These are phyloP conservation scores for Penicillium chermesinum DNA, from an alignment of 495 filamentous ascomycete species.

Conservation along the genomic window DNA sequence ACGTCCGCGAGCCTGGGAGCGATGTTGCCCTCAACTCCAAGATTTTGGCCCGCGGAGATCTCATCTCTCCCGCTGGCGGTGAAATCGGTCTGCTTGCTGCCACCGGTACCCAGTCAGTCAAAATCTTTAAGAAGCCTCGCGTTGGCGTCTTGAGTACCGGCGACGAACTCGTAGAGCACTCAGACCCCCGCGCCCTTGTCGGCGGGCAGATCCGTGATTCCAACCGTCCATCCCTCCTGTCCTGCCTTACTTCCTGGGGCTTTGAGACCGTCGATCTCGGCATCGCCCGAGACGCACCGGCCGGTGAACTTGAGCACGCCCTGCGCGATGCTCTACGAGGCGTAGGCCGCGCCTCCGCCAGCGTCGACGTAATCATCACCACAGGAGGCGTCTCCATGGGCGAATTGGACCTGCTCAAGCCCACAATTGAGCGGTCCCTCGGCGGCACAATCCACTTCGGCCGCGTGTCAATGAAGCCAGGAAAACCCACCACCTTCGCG, in stretches of 20 bases:
- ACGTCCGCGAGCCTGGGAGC: constrained; percentile 86
- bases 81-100: constrained; percentile 87
- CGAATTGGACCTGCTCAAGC: constrained; percentile 94
- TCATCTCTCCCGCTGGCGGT: constrained; percentile 77
- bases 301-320: constrained; percentile 68
- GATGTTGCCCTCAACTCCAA: constrained; percentile 65
- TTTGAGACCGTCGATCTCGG: constrained; percentile 81
- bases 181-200: constrained; percentile 55
- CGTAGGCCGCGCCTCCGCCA: constrained; percentile 26
- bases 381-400: constrained; percentile 98
- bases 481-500: constrained; percentile 95
- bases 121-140: constrained; percentile 68
- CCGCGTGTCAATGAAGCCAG: constrained; percentile 94
- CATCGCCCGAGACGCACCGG: constrained; percentile 70
- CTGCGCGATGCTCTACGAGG: constrained; percentile 67
- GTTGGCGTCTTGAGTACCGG: constrained; percentile 91
- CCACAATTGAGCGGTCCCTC: constrained; percentile 85
- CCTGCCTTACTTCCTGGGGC: constrained; percentile 67
- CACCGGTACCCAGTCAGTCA: constrained; percentile 70
- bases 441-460: constrained; percentile 96
- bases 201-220: constrained; percentile 89
- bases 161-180: constrained; percentile 83
- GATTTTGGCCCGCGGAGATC: constrained; percentile 69
- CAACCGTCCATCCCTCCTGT: constrained; percentile 80
- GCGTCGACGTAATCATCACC: constrained; percentile 80